Evolutionary conservation across 1,284 basidiomycete genomes (phyloP).

Genomic region (Xanthoconium separans): DNA sequence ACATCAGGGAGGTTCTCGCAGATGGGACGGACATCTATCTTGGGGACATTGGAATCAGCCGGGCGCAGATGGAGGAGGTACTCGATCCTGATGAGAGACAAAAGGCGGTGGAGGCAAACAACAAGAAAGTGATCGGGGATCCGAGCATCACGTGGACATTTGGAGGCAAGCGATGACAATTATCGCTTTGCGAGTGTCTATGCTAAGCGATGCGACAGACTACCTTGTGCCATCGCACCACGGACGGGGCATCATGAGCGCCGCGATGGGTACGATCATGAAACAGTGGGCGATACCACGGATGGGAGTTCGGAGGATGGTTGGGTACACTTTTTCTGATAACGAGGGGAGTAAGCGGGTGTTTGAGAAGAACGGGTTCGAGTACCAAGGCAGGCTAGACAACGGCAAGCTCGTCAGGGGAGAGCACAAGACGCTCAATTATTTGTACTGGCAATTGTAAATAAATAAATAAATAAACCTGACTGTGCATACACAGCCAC

Average conservation of each 20-base stretch:
- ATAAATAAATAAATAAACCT: not conserved
- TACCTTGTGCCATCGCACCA: slow-evolving; percentile 52
- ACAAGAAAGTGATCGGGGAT: slow-evolving; percentile 34
- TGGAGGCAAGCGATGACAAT: slow-evolving; percentile 36
- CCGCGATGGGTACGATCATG: slow-evolving; percentile 50
- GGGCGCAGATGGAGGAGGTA: slow-evolving; percentile 36
- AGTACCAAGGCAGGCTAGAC: slow-evolving; percentile 38
- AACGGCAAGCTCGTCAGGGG: slow-evolving; percentile 39
- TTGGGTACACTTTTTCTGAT: slow-evolving; percentile 43
- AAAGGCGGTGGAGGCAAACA: slow-evolving; percentile 18
- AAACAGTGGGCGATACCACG: slow-evolving; percentile 55
- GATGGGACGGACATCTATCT: slow-evolving; percentile 42
- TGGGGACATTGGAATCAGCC: slow-evolving; percentile 37
- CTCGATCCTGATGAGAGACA: slow-evolving; percentile 32
- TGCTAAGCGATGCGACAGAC: slow-evolving; percentile 17
- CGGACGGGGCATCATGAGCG: slow-evolving; percentile 65
- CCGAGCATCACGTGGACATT: slow-evolving; percentile 43
- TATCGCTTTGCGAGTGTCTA: not conserved
- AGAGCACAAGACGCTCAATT: slow-evolving; percentile 22
- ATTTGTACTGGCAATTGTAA: slow-evolving; percentile 14
- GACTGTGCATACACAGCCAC: slow-evolving; percentile 22
- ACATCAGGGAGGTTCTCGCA: slow-evolving; percentile 39
- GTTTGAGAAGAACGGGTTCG: slow-evolving; percentile 66
- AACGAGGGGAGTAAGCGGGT: slow-evolving; percentile 60
- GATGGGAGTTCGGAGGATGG: slow-evolving; percentile 52